Conservation (phyloP, 2,329 filamentous ascomycete genomes). For the Pseudogymnoascus destructans region DNA sequence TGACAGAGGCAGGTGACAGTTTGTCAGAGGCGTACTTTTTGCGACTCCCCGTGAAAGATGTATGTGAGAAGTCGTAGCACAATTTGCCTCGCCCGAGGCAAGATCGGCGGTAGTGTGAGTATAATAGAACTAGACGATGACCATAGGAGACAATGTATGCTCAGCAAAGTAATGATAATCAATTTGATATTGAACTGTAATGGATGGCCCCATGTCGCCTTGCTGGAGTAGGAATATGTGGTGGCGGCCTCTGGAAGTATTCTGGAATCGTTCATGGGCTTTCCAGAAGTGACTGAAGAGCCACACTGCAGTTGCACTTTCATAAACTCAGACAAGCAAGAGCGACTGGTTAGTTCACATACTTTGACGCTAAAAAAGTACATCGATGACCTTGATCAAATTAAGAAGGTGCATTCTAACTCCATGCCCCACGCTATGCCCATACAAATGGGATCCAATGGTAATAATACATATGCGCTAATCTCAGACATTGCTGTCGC, state of each 20-base stretch:
- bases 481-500: constrained; percentile 24
- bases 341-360: background rate
- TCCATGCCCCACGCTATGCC: background rate
- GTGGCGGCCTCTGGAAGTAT: background rate
- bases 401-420: constrained; percentile 1
- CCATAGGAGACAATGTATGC: constrained; percentile 3
- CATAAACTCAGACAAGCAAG: background rate
- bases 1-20: background rate
- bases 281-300: background rate
- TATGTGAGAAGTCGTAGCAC: constrained; percentile 35
- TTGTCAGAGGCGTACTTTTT: constrained; percentile 23
- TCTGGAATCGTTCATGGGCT: background rate
- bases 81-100: constrained; percentile 15
- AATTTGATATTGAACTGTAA: background rate
- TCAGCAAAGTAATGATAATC: background rate
- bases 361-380: background rate
- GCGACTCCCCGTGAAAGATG: constrained; percentile 34
- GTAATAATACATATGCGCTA: background rate
- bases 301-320: background rate
- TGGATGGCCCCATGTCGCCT: background rate
- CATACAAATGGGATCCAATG: background rate
- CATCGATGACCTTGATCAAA: background rate
- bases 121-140: background rate
- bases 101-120: background rate
- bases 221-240: background rate